A percentile compares a stretch with the other conserved stretches of the same genome.
Evolutionary conservation across 805 yeast genomes (phyloP).

Genomic region (Lachancea sp.): DNA sequence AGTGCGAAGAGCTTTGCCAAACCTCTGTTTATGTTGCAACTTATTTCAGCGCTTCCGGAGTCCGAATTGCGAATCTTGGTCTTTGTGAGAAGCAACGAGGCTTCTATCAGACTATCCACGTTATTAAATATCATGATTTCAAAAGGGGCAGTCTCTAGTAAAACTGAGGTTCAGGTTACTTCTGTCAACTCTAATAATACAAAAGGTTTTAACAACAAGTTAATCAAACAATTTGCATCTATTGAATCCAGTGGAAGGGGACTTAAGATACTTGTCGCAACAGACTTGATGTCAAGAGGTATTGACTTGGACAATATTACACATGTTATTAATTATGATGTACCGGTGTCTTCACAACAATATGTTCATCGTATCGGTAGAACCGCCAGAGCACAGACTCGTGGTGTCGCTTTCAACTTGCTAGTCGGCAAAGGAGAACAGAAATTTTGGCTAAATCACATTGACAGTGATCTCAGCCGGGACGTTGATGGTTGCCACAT

Average conservation of each 20-base stretch:
- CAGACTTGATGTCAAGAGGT: conserved; percentile 96
- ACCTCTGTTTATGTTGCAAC: conserved; percentile 64
- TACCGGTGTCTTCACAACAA: conserved; percentile 83
- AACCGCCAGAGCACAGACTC: conserved; percentile 86
- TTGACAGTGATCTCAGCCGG: conserved; percentile 49
- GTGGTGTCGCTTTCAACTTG: conserved; percentile 69
- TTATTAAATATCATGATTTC: conserved; percentile 31
- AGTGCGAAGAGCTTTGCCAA: conserved; percentile 45
- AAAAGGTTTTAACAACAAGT: conserved; percentile 45
- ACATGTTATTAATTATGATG: conserved; percentile 81
- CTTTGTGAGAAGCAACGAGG: conserved; percentile 52
- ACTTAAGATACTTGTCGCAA: conserved; percentile 50
- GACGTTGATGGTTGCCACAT: conserved; percentile 32
- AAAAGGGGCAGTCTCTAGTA: neutral
- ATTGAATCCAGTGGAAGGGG: conserved; percentile 34
- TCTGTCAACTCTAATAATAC: conserved; percentile 57
- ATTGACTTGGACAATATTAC: conserved; percentile 67
- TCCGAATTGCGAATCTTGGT: conserved; percentile 15
- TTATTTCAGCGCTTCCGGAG: conserved; percentile 37
- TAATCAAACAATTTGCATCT: conserved; percentile 52
- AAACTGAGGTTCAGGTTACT: conserved; percentile 25
- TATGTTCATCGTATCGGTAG: conserved; percentile 96
- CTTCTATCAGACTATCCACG: conserved; percentile 72
- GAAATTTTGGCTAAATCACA: conserved; percentile 49
- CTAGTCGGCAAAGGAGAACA: conserved; percentile 75